Base-by-base conservation (phyloP, 2,329 filamentous ascomycete genomes). In the Ceratocystis papillata region DNA sequence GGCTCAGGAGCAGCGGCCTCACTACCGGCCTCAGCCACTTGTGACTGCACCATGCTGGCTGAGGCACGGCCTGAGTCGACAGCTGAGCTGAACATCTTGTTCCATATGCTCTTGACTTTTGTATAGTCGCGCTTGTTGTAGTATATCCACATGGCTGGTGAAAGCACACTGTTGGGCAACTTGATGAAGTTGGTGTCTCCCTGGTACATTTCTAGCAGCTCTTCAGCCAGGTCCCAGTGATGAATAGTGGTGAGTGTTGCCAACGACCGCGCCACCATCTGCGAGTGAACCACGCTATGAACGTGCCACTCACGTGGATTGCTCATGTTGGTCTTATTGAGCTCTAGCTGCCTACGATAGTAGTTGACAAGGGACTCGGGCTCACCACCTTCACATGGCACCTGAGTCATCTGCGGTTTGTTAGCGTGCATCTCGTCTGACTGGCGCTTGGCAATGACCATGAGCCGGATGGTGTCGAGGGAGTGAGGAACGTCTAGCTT, bases 101-200 rank as follows among this genome's bases (percentile, higher is more conserved):
- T 70, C 90, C 90, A 96, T 63, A 83, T 85, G 59, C 80, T 74
- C 69, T 83, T 80, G 22, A 93, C 84, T 63, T 83, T 79, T 4
- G 81, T 77, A 69, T 84, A 81, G 25, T 85, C 79, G 48, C 78
- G 75, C 20, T 85, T 81, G 63, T 79, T 77, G 55, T 84, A 76
- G 71, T 88, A 81, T 0, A 84, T 80, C 25, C 80, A 77, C 87
- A 96, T 92, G 67, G 93, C 75, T 7, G 86, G 80, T 62, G 80
- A 79, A 25, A 89, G 75, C 65, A 92, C 75, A 17, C 77, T 73
- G 2, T 84, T 74, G 0, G 86, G 82, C 17, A 82, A 75, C 0
- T 68, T 67, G 57, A 20, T 53, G 22, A 59, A 74, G 68, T 8
- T 76, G 72, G 15, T 72, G 66, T 57, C 68, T 68, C 55, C 70